phyloP scores from a whole-genome alignment of 129 eudicot genomes.

The Artemisia annua region DNA sequence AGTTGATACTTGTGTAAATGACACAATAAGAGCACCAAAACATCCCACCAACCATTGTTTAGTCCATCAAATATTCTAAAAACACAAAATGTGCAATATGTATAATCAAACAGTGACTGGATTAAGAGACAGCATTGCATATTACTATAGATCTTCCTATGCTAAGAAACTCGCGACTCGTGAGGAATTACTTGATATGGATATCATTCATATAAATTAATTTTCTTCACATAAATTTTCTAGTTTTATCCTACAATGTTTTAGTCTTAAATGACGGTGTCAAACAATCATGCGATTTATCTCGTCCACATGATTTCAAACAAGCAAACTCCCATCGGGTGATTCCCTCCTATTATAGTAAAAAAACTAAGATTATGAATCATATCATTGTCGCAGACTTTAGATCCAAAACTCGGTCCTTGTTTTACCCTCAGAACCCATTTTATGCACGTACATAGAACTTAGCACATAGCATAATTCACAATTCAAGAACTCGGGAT shows the following conservation, averaged over 20 bases:
- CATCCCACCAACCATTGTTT: background rate
- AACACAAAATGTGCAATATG: no score
- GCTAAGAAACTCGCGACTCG: background rate
- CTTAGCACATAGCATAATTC: no score
- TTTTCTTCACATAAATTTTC: background rate
- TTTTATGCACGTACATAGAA: no score
- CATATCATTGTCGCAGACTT: background rate
- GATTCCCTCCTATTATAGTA: background rate
- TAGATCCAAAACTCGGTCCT: background rate
- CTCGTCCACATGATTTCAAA: no score
- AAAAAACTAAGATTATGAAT: background rate
- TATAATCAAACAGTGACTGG: background rate
- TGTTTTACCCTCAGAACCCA: no score
- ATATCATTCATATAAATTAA: background rate
- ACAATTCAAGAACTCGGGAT: no score
- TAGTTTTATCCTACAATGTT: constrained; percentile 3
- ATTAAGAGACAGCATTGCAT: background rate
- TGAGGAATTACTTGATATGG: background rate
- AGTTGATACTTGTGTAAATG: background rate
- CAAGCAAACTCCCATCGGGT: no score
- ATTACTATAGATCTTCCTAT: background rate
- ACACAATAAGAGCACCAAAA: background rate
- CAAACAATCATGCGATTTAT: no score
- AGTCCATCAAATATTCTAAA: constrained; percentile 3
- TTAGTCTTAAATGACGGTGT: background rate